Conservation (phyloP, 2,329 filamentous ascomycete species). For the Chaetomium globosum region DNA sequence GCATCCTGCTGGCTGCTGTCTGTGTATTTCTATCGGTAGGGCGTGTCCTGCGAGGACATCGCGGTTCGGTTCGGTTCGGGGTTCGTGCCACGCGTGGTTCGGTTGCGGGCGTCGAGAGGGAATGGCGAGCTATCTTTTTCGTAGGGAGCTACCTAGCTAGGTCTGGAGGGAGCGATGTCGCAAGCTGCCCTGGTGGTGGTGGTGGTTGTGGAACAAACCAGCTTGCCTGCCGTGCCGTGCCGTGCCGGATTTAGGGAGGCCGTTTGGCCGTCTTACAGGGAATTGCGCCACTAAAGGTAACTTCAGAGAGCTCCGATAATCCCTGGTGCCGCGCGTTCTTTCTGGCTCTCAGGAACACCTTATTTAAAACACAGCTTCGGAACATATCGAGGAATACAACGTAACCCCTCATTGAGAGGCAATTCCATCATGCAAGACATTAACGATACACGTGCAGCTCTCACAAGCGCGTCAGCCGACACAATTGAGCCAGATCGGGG, state of each 20-base stretch:
- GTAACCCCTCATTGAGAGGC: background rate
- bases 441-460: slow-evolving; percentile 3
- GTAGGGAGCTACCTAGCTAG: too few relatives aligned
- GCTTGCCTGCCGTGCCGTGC: background rate
- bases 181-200: background rate
- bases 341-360: too few relatives aligned
- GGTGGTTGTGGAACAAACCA: background rate
- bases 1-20: slow-evolving; percentile 41
- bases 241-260: background rate
- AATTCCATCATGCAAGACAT: background rate
- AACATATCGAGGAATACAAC: background rate
- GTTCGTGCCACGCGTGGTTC: background rate
- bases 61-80: slow-evolving; percentile 11
- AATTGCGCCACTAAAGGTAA: background rate
- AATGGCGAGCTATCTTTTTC: background rate
- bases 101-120: background rate
- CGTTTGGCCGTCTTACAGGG: background rate
- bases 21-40: slow-evolving; percentile 30
- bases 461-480: slow-evolving; percentile 12
- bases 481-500: background rate
- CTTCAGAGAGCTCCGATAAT: background rate
- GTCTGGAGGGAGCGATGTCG: background rate
- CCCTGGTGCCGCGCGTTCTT: background rate
- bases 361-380: background rate
- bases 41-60: slow-evolving; percentile 27